These are phyloP conservation scores for Colletotrichum incanum DNA, from an alignment of 2,329 filamentous ascomycete genomes.

Conservation along the genomic window DNA sequence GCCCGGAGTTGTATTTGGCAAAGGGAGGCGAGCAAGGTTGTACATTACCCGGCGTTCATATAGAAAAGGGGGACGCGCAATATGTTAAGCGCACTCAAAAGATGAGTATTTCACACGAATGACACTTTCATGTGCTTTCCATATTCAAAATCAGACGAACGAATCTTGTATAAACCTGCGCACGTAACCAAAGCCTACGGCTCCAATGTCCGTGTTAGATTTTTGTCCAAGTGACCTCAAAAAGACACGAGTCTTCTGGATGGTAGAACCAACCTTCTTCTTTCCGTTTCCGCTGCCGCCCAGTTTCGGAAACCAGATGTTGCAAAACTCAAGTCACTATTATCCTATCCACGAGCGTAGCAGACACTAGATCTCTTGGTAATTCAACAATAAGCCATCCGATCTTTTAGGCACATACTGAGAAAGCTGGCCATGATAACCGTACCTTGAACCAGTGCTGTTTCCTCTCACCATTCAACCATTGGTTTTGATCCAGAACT, in stretches of 20 bases:
- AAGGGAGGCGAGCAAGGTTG: conserved; percentile 21
- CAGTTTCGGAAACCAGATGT: neutral
- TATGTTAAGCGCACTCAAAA: conserved; percentile 13
- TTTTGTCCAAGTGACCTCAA: neutral
- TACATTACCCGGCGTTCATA: conserved; percentile 42
- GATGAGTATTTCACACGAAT: neutral
- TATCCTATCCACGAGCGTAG: too few relatives aligned
- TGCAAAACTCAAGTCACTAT: neutral
- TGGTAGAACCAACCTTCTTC: neutral
- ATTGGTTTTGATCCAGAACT: neutral
- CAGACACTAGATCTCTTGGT: too few relatives aligned
- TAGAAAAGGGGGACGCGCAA: conserved; percentile 22
- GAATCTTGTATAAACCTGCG: neutral
- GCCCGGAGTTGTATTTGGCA: conserved; percentile 23
- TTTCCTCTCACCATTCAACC: too few relatives aligned
- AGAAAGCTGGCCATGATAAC: too few relatives aligned
- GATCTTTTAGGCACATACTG: too few relatives aligned
- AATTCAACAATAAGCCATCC: too few relatives aligned
- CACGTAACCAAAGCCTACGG: neutral
- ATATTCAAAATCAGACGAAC: neutral
- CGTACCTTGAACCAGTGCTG: too few relatives aligned
- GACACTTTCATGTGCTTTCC: neutral
- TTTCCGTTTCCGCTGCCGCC: neutral
- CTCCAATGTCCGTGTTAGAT: neutral
- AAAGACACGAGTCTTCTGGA: neutral